Evolutionary conservation across 495 filamentous ascomycete species (phyloP).

Genomic region (Cetradonia linearis): DNA sequence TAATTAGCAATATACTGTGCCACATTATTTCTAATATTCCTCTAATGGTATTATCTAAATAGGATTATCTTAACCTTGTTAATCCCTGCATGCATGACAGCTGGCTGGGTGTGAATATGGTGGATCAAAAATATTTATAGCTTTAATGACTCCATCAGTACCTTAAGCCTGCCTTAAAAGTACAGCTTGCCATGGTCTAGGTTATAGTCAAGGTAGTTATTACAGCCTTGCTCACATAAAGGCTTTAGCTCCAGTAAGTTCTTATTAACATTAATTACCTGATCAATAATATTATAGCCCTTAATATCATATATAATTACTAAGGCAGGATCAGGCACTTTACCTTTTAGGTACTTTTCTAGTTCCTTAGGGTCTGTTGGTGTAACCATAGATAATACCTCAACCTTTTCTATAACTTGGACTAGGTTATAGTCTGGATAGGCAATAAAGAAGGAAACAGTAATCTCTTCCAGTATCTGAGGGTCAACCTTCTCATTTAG

Average conservation of each 20-base stretch:
- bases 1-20: background rate
- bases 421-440: no score
- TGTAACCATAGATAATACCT: background rate
- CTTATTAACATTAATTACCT: no score
- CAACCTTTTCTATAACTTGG: no score
- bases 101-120: no score
- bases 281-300: background rate
- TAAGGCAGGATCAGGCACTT: background rate
- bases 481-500: no score
- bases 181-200: background rate
- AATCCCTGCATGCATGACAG: no score
- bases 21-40: background rate
- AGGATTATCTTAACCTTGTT: background rate
- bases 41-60: background rate
- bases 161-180: background rate
- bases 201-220: background rate
- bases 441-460: no score
- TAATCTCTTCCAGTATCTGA: no score
- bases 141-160: background rate
- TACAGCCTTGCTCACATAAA: background rate
- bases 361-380: background rate
- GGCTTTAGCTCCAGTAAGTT: background rate
- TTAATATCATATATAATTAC: background rate
- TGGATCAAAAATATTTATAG: background rate
- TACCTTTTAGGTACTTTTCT: slow-evolving; percentile 8